phyloP scores from a whole-genome alignment of 305 asterid genomes.

The Plantago coronopus region DNA sequence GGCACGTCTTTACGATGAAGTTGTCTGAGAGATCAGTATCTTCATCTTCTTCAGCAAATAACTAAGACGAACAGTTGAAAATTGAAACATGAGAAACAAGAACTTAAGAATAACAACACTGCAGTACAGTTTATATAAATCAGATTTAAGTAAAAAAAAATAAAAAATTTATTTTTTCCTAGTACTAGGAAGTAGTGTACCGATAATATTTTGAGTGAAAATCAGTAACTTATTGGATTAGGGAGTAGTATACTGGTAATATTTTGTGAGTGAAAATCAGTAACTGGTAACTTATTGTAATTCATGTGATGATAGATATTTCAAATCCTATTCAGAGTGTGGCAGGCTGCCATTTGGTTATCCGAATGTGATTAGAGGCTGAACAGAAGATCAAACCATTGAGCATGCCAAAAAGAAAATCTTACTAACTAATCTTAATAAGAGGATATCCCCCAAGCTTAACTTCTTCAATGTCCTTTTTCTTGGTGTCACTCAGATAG shows the following conservation, averaged over 20 bases:
- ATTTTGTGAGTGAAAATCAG: not conserved
- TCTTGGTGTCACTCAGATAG: constrained; percentile 4
- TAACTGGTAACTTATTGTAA: not conserved
- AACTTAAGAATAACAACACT: too few species aligned
- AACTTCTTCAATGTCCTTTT: constrained; percentile 6
- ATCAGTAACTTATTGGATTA: not conserved
- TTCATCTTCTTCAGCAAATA: constrained; percentile 72
- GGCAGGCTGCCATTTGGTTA: not conserved
- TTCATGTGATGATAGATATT: constrained; percentile 3
- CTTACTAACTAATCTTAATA: not conserved
- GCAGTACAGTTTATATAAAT: too few species aligned
- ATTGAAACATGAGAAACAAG: constrained; percentile 16
- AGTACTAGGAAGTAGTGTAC: too few species aligned
- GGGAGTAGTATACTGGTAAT: not conserved
- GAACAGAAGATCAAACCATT: constrained; percentile 6
- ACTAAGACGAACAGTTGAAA: constrained; percentile 34
- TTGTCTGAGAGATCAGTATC: constrained; percentile 85
- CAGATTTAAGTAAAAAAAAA: too few species aligned
- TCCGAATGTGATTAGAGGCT: not conserved
- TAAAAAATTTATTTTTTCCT: too few species aligned
- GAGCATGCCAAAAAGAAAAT: not conserved
- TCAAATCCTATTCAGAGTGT: constrained; percentile 5
- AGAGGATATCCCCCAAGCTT: constrained; percentile 8
- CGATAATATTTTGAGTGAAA: too few species aligned
- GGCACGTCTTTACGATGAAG: constrained; percentile 95